Evolutionary conservation across 768 basidiomycete species (phyloP).

Genomic region (Mycena haematopus): DNA sequence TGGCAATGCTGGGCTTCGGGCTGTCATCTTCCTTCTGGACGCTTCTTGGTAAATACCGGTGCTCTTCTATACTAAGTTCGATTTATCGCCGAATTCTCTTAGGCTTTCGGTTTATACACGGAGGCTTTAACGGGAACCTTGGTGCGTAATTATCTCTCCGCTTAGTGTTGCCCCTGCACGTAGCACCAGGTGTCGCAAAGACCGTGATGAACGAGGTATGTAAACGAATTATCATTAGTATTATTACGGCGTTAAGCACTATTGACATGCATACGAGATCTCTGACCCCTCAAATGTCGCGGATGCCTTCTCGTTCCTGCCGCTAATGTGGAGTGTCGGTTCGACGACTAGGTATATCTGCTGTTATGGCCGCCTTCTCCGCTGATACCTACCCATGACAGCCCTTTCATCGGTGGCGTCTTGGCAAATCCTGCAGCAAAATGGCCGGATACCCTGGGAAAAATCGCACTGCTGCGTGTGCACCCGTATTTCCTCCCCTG

Average conservation of each 20-base stretch:
- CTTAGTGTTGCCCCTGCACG: background rate
- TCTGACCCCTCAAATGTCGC: constrained; percentile 21
- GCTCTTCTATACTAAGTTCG: background rate
- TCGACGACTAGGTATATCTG: constrained; percentile 11
- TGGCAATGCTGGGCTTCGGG: constrained; percentile 35
- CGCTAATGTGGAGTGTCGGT: constrained; percentile 18
- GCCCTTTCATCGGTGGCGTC: constrained; percentile 24
- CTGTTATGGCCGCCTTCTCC: background rate
- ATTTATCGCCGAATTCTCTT: background rate
- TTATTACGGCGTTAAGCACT: background rate
- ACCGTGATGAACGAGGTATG: constrained; percentile 23
- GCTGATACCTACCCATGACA: background rate
- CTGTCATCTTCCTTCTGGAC: constrained; percentile 31
- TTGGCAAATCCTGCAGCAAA: constrained; percentile 17
- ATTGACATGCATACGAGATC: background rate
- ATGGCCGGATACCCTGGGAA: constrained; percentile 25
- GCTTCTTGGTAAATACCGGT: background rate
- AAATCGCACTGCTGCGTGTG: constrained; percentile 5
- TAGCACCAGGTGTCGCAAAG: constrained; percentile 5
- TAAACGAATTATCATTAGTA: too few species aligned
- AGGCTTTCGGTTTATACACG: constrained; percentile 22
- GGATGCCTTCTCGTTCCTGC: constrained; percentile 14
- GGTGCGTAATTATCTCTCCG: background rate
- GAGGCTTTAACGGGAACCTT: constrained; percentile 24
- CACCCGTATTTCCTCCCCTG: constrained; percentile 27